phyloP scores from a whole-genome alignment of 768 basidiomycete genomes.

The Daedaleopsis sinensis region DNA sequence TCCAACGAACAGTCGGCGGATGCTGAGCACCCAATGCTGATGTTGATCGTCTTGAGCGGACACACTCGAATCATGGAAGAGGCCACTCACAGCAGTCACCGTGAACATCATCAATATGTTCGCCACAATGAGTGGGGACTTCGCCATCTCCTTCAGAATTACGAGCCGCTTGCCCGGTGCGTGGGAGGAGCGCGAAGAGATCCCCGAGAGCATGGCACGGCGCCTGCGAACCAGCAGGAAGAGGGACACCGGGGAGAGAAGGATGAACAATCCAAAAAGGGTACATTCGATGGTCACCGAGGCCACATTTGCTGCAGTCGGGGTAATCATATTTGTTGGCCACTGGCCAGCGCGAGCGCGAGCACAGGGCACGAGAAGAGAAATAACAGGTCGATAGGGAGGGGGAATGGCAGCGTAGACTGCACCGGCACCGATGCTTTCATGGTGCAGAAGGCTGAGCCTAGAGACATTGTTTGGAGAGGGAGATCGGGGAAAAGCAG shows the following conservation, averaged over 20 bases:
- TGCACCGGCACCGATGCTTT: too few relatives aligned
- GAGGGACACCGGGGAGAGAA: constrained; percentile 2
- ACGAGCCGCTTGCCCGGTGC: not conserved
- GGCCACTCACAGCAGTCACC: not conserved
- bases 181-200: not conserved
- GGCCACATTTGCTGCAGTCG: not conserved
- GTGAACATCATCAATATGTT: constrained; percentile 5
- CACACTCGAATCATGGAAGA: not conserved
- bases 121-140: constrained; percentile 6
- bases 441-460: too few relatives aligned
- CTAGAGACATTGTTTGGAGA: too few relatives aligned
- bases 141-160: not conserved
- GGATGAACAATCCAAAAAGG: not conserved
- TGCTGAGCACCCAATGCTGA: constrained; percentile 1
- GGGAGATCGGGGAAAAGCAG: too few relatives aligned
- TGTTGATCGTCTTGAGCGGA: not conserved
- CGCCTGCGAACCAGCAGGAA: constrained; percentile 1
- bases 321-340: not conserved
- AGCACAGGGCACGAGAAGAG: too few relatives aligned
- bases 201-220: not conserved
- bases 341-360: not conserved
- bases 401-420: too few relatives aligned
- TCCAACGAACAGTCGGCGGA: not conserved
- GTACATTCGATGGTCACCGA: not conserved
- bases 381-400: too few relatives aligned